phyloP scores from a whole-genome alignment of 495 filamentous ascomycete genomes.

The Penicillium atrosanguineum region DNA sequence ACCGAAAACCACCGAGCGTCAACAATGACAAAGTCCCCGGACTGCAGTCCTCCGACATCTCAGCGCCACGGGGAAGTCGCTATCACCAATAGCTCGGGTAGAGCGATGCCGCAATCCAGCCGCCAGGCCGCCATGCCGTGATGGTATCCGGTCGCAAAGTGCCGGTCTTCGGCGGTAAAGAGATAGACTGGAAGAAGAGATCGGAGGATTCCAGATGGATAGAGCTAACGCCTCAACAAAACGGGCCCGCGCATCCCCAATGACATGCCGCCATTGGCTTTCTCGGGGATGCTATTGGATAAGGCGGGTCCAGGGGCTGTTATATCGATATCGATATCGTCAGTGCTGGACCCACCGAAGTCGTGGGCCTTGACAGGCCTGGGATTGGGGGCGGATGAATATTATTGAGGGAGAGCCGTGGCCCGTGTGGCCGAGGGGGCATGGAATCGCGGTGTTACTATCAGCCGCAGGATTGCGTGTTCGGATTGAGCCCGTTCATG shows the following conservation, averaged over 20 bases:
- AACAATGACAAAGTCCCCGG: background rate
- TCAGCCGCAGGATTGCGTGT: too few species aligned
- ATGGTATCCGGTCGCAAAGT: background rate
- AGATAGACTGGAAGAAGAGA: background rate
- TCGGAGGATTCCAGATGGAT: slow-evolving; percentile 5
- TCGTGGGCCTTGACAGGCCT: background rate
- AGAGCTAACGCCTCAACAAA: slow-evolving; percentile 8
- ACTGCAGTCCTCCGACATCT: background rate
- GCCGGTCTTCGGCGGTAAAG: slow-evolving; percentile 9
- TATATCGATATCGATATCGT: background rate
- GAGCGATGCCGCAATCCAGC: background rate
- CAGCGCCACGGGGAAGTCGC: background rate
- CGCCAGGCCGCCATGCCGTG: background rate
- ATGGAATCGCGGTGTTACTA: too few species aligned
- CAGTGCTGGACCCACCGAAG: background rate
- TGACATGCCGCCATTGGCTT: slow-evolving; percentile 5
- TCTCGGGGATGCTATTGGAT: slow-evolving; percentile 12
- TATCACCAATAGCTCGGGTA: background rate
- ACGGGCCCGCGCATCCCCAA: slow-evolving; percentile 5
- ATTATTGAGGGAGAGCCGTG: slow-evolving; percentile 25
- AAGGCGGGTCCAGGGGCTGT: background rate
- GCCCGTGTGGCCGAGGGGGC: slow-evolving; percentile 3
- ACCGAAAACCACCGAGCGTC: background rate
- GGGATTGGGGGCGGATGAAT: slow-evolving; percentile 7
- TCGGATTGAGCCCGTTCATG: background rate